Base-by-base conservation (phyloP, 2,329 filamentous ascomycete genomes). In the Dothideomycetes sp. region DNA sequence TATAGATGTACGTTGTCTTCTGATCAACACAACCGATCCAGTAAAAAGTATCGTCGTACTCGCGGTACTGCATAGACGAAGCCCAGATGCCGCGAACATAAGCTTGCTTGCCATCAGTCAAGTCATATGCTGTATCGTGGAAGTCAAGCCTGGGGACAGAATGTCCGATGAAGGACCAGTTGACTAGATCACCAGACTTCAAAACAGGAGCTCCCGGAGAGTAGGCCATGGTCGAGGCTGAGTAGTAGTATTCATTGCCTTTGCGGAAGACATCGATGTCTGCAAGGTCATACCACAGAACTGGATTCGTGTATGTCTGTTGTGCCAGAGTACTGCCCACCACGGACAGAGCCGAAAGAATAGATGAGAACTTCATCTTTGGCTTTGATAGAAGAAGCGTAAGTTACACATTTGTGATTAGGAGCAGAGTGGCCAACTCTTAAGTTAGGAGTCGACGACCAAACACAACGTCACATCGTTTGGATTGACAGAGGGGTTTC, bases 11-110 rank as follows among this genome's bases (percentile, higher is more conserved):
- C 0, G 73, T 74, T 7, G 63, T 62, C 22, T 61, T 57, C 35
- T 62, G 68, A 29, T 71, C 64, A 38, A 74, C 60, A 48, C 74
- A 78, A 1, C 73, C 74, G 7, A 74, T 64, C 73, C 73, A 78
- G 57, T 76, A 75, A 54, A 67, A 78, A 1, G 59, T 56, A 1
- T 64, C 60, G 19, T 63, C 68, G 22, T 64, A 69, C 33, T 64
- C 49, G 5, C 71, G 65, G 51, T 76, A 76, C 4, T 67, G 59
- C 44, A 78, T 57, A 0, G 67, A 68, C 0, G 68, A 73, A 0
- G 74, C 74, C 69, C 70, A 78, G 5, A 70, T 75, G 1, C 74
- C 74, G 31, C 67, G 62, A 7, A 69, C 61, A 45, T 78, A 77
- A 1, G 66, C 68, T 38, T 38, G 35, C 3, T 57, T 53, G 3